phyloP scores from a whole-genome alignment of 2,329 filamentous ascomycete genomes.

The Colletotrichum simmondsii region DNA sequence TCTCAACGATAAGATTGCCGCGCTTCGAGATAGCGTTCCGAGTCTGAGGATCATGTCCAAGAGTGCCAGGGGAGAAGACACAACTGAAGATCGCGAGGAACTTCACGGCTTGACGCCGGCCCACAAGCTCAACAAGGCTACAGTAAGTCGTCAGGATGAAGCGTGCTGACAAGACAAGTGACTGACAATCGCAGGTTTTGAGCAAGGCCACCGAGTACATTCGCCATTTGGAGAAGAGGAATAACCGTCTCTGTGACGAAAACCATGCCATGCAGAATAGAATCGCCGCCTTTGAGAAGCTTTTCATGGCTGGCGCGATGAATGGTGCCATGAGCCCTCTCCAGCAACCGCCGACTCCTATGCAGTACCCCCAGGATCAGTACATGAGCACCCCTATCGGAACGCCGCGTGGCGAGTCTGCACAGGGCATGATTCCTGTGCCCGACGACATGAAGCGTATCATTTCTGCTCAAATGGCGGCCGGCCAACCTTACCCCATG shows the following conservation, averaged over 20 bases:
- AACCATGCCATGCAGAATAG: conserved; percentile 82
- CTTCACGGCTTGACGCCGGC: conserved; percentile 85
- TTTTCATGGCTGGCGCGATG: conserved; percentile 83
- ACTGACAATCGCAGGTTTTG: conserved; percentile 66
- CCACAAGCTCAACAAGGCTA: conserved; percentile 98
- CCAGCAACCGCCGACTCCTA: conserved; percentile 64
- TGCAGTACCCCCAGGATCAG: conserved; percentile 60
- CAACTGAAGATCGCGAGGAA: conserved; percentile 81
- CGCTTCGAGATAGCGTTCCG: conserved; percentile 90
- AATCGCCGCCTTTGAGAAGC: conserved; percentile 79
- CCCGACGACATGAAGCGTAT: conserved; percentile 74
- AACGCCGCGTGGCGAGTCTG: conserved; percentile 52
- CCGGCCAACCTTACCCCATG: conserved; percentile 64
- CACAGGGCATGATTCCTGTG: conserved; percentile 72
- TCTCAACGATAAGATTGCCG: conserved; percentile 96
- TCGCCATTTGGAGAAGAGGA: conserved; percentile 90
- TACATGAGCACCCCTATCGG: conserved; percentile 58
- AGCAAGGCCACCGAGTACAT: conserved; percentile 98
- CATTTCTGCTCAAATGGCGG: conserved; percentile 65
- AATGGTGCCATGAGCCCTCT: conserved; percentile 66
- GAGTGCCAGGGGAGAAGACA: conserved; percentile 74
- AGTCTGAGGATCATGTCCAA: conserved; percentile 87
- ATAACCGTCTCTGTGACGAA: conserved; percentile 83
- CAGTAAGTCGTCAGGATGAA: conserved; percentile 58
- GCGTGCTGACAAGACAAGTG: not conserved